Base-by-base conservation (phyloP, 805 yeast genomes). In the Candida caryicola region DNA sequence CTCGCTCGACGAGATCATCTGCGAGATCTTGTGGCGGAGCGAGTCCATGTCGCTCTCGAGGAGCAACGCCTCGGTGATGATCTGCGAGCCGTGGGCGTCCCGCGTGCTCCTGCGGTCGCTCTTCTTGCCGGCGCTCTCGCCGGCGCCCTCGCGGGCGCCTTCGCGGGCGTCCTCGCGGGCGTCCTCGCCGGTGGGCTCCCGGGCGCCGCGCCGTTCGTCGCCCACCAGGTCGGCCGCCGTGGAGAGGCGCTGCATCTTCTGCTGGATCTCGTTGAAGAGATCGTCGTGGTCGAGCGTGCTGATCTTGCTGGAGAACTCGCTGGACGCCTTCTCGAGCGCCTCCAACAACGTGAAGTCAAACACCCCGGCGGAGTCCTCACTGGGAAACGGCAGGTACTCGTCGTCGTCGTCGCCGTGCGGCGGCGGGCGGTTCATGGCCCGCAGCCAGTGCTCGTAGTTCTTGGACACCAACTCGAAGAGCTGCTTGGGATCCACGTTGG, bases 401-500 rank as follows among this genome's bases (percentile, higher is more conserved):
- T 51, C 61, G 17, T 52, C 58, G 12, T 52, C 56, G 15, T 51
- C 55, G 25, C 10, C 25, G 25, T 21, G 25, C 21, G 47, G 50
- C 23, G 52, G 51, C 36, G 51, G 59, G 27, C 48, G 49, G 37
- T 51, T 55, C 45, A 62, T 52, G 23, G 56, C 57, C 19, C 59
- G 57, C 52, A 54, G 68, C 72, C 72, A 67, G 9, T 55, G 48
- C 23, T 64, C 66, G 40, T 67, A 67, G 49, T 62, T 64, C 41
- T 60, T 61, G 5, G 64, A 49, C 13, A 63, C 62, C 26, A 59
- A 45, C 29, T 60, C 66, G 41, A 59, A 57, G 12, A 62, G 52
- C 36, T 47, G 49, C 38, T 55, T 49, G 13, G 61, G 64, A 36
- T 59, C 55, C n/a, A 46, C 15, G 13, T 33, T 37, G 17, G 38